phyloP scores from a whole-genome alignment of 192 early-diverging fungal genomes.

The Coemansia sp. region DNA sequence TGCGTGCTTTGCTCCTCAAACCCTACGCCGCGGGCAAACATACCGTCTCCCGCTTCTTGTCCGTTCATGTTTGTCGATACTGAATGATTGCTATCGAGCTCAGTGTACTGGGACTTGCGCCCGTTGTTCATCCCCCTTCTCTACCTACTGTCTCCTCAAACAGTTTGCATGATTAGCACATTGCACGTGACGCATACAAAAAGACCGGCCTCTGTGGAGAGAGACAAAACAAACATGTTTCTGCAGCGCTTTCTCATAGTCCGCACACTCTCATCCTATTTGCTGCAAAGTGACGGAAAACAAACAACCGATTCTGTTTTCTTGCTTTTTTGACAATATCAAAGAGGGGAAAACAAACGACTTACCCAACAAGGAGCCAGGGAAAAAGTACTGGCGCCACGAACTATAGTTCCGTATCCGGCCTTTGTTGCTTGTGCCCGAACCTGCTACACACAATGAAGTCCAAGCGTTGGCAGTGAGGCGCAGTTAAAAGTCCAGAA shows the following conservation, averaged over 20 bases:
- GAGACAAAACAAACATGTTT: too few relatives aligned
- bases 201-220: not conserved
- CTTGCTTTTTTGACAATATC: slow-evolving; percentile 2
- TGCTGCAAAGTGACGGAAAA: too few relatives aligned
- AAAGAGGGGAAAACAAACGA: not conserved
- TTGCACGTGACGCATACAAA: not conserved
- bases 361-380: not conserved
- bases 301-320: not conserved
- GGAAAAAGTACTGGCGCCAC: not conserved
- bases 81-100: slow-evolving; percentile 28
- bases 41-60: slow-evolving; percentile 3
- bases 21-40: slow-evolving; percentile 45
- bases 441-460: too few relatives aligned
- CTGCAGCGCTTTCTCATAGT: too few relatives aligned
- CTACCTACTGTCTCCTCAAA: not conserved
- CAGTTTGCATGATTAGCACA: not conserved
- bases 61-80: slow-evolving; percentile 19
- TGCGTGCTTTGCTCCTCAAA: slow-evolving; percentile 26
- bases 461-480: too few relatives aligned
- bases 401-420: too few relatives aligned
- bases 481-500: too few relatives aligned
- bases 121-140: slow-evolving; percentile 18
- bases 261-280: too few relatives aligned
- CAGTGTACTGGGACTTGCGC: slow-evolving; percentile 38
- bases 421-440: too few relatives aligned